Base-by-base conservation (phyloP, 2,329 filamentous ascomycete species). In the Neophaeococcomyces aloes region DNA sequence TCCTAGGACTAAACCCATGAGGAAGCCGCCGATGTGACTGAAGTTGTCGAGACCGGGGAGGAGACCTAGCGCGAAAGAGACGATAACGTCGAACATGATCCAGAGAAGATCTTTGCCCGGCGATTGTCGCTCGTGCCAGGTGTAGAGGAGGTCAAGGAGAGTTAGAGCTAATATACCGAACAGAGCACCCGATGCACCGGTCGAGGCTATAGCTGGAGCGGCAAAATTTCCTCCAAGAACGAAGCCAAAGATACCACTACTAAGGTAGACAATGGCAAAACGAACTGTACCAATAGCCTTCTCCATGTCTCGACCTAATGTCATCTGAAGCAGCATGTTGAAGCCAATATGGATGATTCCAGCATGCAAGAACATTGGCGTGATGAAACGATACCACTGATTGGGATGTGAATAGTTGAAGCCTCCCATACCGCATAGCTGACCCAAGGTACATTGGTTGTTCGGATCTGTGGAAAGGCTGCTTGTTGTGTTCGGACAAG, bases 311-410 rank as follows among this genome's bases (percentile, higher is more conserved):
- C 83, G 80, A 23, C 83, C 91, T 44, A 96, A 76, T 0, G 86
- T 93, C 57, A 95, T 65, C 62, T 98, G 91, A 17, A 95, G 74
- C 6, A 96, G 73, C 65, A 98, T 73, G 64, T 98, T 98, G 73
- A 96, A 95, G 13, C 79, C 85, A 46, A 98, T 95, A 60, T 98
- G 91, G 50, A 98, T 81, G 44, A 98, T 66, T 11, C 91, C 91
- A 1, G 86, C 87, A 58, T 98, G 91, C 56, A 98, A 70, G 67
- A 98, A 98, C 49, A 98, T 95, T 30, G 91, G 89, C 1, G 82
- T 69, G 58, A 98, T 95, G 68, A 98, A 96, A 48, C 91, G 83
- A 65, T 77, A 98, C 91, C 91, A 98, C 62, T 98, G 91, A 59
- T 96, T 80, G 0, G 91, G 91, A 2, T 69, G 58, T 7, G 84